phyloP scores from a whole-genome alignment of 805 yeast genomes.

The Lipomyces orientalis region DNA sequence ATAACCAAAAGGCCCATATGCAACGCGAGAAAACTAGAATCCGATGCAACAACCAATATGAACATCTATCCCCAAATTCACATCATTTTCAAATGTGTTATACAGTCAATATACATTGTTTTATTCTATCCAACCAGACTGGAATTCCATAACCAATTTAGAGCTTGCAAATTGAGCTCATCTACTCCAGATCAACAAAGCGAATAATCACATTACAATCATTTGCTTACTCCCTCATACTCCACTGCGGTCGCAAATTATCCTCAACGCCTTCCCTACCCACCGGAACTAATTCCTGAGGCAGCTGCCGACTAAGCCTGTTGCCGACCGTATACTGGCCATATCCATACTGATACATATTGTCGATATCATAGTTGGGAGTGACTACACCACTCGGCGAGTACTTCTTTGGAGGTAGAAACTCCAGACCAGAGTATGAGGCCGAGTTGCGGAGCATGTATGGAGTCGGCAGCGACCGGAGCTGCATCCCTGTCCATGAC shows the following conservation, averaged over 20 bases:
- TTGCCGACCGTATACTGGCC: neutral
- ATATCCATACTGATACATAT: neutral
- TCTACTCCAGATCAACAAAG: neutral
- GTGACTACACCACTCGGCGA: neutral
- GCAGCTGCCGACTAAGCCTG: constrained; percentile 11
- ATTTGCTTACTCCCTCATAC: constrained; percentile 22
- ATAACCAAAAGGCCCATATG: neutral
- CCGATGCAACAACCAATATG: neutral
- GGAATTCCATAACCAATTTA: no score
- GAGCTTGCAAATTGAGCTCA: no score
- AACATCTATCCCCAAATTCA: neutral
- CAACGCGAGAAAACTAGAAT: neutral
- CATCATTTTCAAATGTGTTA: neutral
- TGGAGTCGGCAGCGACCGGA: constrained; percentile 36
- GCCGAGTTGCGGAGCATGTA: constrained; percentile 36
- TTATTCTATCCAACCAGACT: no score
- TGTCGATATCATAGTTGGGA: neutral
- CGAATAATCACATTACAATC: neutral
- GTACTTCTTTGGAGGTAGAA: constrained; percentile 30
- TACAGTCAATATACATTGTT: neutral
- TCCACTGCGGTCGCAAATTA: constrained; percentile 30
- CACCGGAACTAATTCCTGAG: constrained; percentile 24
- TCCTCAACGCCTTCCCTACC: constrained; percentile 21
- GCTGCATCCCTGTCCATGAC: constrained; percentile 17
- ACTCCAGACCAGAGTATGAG: constrained; percentile 35